Percentiles rank a stretch among this genome's conserved stretches.
These are phyloP conservation scores for Recurvomyces mirabilis DNA, from an alignment of 495 filamentous ascomycete species.

Conservation along the genomic window DNA sequence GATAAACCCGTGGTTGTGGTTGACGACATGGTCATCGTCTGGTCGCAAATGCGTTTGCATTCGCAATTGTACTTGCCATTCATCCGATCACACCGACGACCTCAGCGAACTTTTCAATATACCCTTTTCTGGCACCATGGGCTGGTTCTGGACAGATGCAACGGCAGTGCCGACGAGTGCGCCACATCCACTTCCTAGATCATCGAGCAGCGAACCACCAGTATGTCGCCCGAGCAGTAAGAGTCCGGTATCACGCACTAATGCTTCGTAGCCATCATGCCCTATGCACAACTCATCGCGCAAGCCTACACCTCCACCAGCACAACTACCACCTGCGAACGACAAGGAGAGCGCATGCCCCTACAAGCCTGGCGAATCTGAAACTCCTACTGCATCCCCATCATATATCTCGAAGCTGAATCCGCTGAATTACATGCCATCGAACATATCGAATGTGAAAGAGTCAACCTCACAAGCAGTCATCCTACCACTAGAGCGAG, in stretches of 20 bases:
- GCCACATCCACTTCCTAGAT: conserved; percentile 32
- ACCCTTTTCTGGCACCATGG: conserved; percentile 55
- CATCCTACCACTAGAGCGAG: conserved; percentile 62
- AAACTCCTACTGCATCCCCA: conserved; percentile 20
- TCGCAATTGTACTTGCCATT: background rate
- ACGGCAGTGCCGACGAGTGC: conserved; percentile 34
- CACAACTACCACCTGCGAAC: conserved; percentile 24
- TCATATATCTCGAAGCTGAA: conserved; percentile 65
- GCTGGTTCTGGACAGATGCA: conserved; percentile 96
- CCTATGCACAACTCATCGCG: conserved; percentile 70
- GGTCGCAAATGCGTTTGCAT: too few species aligned
- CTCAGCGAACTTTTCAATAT: background rate
- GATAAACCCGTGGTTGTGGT: too few species aligned
- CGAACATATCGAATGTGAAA: conserved; percentile 64
- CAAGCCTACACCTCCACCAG: conserved; percentile 32
- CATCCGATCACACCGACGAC: background rate
- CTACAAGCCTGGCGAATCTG: conserved; percentile 27
- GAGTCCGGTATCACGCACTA: conserved; percentile 13
- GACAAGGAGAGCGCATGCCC: conserved; percentile 32
- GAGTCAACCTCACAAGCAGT: conserved; percentile 56
- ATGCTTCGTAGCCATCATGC: conserved; percentile 57
- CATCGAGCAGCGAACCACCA: conserved; percentile 45
- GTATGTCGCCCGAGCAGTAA: conserved; percentile 41
- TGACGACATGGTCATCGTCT: too few species aligned
- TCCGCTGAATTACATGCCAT: conserved; percentile 94